Evolutionary conservation across 257 asterid genomes (phyloP).

Genomic region (Gardenia jasminoides): DNA sequence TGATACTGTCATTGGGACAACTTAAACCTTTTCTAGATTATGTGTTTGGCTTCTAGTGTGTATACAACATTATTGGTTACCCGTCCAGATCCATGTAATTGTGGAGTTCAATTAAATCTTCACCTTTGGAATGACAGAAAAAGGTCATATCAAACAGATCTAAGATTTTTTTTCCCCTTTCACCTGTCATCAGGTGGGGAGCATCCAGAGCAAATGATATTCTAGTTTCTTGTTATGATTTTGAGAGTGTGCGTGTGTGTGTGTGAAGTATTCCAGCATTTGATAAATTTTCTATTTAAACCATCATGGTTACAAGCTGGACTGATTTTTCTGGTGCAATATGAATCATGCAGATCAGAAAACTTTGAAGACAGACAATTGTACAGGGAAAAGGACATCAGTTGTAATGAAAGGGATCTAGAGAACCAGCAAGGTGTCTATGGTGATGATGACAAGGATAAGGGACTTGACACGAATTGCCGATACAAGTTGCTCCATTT

Average conservation of each 20-base stretch:
- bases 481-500: slow-evolving; percentile 38
- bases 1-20: background rate
- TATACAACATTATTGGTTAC: background rate
- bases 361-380: background rate
- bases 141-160: background rate
- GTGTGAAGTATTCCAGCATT: background rate
- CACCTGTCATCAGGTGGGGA: background rate
- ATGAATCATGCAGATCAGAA: background rate
- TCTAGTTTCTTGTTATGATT: background rate
- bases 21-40: background rate
- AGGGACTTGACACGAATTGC: slow-evolving; percentile 21
- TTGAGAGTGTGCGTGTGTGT: background rate
- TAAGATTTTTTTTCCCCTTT: background rate
- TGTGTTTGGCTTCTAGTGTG: background rate
- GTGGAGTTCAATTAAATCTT: background rate
- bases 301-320: background rate
- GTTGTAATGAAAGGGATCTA: slow-evolving; percentile 11
- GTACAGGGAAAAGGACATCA: slow-evolving; percentile 12
- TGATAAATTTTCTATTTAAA: background rate
- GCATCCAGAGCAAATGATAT: background rate
- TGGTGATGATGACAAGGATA: slow-evolving; percentile 24
- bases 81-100: background rate
- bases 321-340: slow-evolving; percentile 9
- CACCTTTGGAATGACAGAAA: background rate
- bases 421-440: slow-evolving; percentile 20